Percentiles rank a stretch among this genome's conserved stretches.
Conservation (phyloP, 192 early-diverging fungal species). For the Backusella parvicylindrica region DNA sequence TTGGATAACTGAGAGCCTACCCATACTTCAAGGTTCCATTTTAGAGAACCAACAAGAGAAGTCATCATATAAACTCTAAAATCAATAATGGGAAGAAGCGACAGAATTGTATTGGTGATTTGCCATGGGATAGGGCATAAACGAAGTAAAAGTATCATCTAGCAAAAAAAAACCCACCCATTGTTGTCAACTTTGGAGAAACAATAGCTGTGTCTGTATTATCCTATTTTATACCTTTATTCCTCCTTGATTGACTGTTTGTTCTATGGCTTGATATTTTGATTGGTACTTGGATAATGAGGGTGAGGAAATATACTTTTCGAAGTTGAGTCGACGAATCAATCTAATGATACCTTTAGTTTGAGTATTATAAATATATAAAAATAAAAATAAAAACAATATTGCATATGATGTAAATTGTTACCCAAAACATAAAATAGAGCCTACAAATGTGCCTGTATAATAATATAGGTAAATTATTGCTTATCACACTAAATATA, state of each 20-base stretch:
- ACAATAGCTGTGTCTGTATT: neutral
- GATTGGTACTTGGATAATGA: slow-evolving; percentile 2
- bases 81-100: slow-evolving; percentile 5
- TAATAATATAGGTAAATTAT: no score
- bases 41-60: slow-evolving; percentile 12
- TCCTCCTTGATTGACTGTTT: slow-evolving; percentile 29
- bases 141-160: slow-evolving; percentile 28
- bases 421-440: slow-evolving; percentile 1
- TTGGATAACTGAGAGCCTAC: slow-evolving; percentile 24
- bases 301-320: slow-evolving; percentile 5
- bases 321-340: slow-evolving; percentile 15
- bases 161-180: no score
- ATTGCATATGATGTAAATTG: neutral
- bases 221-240: no score
- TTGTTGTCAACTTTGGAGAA: neutral
- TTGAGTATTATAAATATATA: neutral
- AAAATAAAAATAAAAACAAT: neutral
- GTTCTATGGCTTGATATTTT: slow-evolving; percentile 20
- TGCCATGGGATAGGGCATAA: slow-evolving; percentile 32
- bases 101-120: slow-evolving; percentile 15
- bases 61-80: slow-evolving; percentile 10
- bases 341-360: slow-evolving; percentile 4
- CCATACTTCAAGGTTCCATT: slow-evolving; percentile 26
- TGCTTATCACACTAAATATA: no score
- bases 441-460: slow-evolving; percentile 20